These are phyloP conservation scores for Diaporthe humulicola DNA, from an alignment of 2,329 filamentous ascomycete species.

Conservation along the genomic window DNA sequence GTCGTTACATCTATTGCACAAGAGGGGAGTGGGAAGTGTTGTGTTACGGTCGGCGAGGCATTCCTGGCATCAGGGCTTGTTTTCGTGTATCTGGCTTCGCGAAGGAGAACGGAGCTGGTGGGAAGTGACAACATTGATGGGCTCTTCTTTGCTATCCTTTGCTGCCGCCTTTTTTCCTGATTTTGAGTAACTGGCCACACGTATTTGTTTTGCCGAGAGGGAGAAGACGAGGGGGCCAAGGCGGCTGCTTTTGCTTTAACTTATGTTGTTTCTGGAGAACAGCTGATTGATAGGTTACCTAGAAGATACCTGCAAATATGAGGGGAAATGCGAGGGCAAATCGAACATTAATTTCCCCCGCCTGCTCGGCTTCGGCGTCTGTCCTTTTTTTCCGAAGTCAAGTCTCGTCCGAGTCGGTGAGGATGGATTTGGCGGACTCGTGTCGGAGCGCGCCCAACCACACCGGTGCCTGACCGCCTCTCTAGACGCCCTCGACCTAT, in stretches of 20 bases:
- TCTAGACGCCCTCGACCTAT: background rate
- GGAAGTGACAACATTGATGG: slow-evolving; percentile 15
- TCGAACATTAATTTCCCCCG: slow-evolving; percentile 26
- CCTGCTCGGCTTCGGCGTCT: background rate
- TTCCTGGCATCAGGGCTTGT: slow-evolving; percentile 11
- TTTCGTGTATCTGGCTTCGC: background rate
- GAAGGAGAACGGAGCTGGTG: slow-evolving; percentile 16
- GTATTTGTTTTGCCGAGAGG: slow-evolving; percentile 18
- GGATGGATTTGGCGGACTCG: background rate
- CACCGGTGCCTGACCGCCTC: slow-evolving; percentile 7
- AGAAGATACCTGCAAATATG: slow-evolving; percentile 40
- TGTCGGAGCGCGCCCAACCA: background rate
- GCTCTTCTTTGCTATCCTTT: slow-evolving; percentile 7
- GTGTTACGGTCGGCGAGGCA: slow-evolving; percentile 13
- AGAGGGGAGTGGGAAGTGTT: slow-evolving; percentile 14
- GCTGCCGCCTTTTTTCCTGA: slow-evolving; percentile 8
- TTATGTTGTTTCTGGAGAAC: slow-evolving; percentile 13
- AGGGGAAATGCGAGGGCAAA: slow-evolving; percentile 30
- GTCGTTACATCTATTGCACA: slow-evolving; percentile 20
- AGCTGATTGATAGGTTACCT: slow-evolving; percentile 33
- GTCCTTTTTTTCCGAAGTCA: background rate
- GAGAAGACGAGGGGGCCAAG: background rate
- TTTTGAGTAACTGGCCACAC: slow-evolving; percentile 31
- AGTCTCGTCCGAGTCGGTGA: background rate
- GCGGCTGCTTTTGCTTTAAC: slow-evolving; percentile 10